Conservation (phyloP, 2,329 filamentous ascomycete genomes). For the Aspergillus pseudonomiae region DNA sequence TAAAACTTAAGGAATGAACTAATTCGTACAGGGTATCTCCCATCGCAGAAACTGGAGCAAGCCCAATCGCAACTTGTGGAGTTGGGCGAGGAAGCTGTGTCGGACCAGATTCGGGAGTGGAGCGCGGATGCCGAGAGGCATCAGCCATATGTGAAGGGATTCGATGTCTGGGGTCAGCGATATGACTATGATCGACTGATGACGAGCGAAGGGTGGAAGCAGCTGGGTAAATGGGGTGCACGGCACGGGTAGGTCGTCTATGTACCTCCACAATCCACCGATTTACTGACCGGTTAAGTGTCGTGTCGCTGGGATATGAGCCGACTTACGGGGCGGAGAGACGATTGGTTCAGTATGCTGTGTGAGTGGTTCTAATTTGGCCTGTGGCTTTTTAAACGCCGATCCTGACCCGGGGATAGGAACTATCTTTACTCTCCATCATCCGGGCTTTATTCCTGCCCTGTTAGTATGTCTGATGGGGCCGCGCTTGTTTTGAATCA, state of each 20-base stretch:
- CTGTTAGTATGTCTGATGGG: conserved; percentile 62
- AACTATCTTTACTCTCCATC: conserved; percentile 63
- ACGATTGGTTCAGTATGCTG: conserved; percentile 30
- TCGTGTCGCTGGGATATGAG: conserved; percentile 32
- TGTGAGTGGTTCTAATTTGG: conserved; percentile 22
- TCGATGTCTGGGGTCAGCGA: conserved; percentile 62
- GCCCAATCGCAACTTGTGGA: conserved; percentile 38
- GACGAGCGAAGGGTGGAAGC: conserved; percentile 67
- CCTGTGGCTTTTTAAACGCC: background rate
- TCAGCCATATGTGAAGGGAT: conserved; percentile 62
- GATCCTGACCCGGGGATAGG: conserved; percentile 13
- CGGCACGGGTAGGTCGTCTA: conserved; percentile 27
- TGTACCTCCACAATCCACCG: background rate
- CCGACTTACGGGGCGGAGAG: conserved; percentile 23
- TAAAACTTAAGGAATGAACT: background rate
- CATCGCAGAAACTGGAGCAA: conserved; percentile 58
- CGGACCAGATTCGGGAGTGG: conserved; percentile 32
- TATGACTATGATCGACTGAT: conserved; percentile 60
- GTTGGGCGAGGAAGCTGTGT: conserved; percentile 37
- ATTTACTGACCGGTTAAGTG: conserved; percentile 13
- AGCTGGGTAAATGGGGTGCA: conserved; percentile 38
- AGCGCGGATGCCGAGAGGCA: conserved; percentile 66
- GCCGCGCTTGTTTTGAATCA: conserved; percentile 38
- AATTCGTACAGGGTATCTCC: conserved; percentile 40
- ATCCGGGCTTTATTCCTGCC: conserved; percentile 65